Evolutionary conservation across 2,329 filamentous ascomycete species (phyloP).

Genomic region (Aspergillus sp.): DNA sequence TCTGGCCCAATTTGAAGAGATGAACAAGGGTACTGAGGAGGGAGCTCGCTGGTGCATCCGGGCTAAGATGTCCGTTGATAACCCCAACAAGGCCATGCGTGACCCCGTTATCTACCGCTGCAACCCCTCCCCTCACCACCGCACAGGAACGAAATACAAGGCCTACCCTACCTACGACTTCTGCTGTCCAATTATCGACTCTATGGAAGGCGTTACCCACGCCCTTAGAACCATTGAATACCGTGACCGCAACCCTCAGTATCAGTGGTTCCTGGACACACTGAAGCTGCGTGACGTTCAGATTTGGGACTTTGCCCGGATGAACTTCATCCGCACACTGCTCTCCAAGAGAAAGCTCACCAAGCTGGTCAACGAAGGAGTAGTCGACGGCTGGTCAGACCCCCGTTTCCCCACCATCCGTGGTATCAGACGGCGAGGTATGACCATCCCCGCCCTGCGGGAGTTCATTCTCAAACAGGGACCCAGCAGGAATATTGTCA

Average conservation of each 20-base stretch:
- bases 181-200: conserved; percentile 63
- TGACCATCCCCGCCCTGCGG: conserved; percentile 49
- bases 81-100: conserved; percentile 92
- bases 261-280: conserved; percentile 52
- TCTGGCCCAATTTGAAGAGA: conserved; percentile 82
- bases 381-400: conserved; percentile 54
- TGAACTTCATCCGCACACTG: conserved; percentile 53
- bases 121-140: conserved; percentile 66
- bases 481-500: conserved; percentile 49
- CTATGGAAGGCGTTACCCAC: conserved; percentile 64
- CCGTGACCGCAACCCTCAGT: conserved; percentile 53
- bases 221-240: conserved; percentile 65
- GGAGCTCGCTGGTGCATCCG: conserved; percentile 87
- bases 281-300: conserved; percentile 47
- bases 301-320: conserved; percentile 54
- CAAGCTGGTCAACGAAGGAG: conserved; percentile 49
- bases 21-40: conserved; percentile 81
- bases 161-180: conserved; percentile 69
- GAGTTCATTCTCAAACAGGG: conserved; percentile 53
- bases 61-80: conserved; percentile 87
- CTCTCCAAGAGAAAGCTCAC: conserved; percentile 54
- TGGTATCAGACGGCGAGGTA: conserved; percentile 50
- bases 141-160: conserved; percentile 64
- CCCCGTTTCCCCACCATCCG: conserved; percentile 53
- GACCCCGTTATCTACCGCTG: conserved; percentile 98